A percentile compares a stretch with the other conserved stretches of the same genome.
Conservation (phyloP, 2,329 filamentous ascomycete species). For the Xylariomycetidae sp. region DNA sequence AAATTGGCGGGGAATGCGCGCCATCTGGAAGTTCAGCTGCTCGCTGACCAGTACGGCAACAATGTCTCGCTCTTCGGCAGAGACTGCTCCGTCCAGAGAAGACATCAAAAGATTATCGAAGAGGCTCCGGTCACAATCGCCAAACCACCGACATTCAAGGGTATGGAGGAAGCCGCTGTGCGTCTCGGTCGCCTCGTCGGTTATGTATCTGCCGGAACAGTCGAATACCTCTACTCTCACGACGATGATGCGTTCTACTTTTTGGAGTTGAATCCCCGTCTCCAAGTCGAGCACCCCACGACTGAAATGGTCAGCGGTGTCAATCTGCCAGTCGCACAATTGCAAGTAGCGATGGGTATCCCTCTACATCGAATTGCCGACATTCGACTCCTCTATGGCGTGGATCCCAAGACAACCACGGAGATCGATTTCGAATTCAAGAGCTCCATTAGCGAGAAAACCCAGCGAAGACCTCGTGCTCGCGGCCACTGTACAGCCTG, state of each 20-base stretch:
- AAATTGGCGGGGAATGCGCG: constrained; percentile 95
- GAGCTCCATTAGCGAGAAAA: constrained; percentile 73
- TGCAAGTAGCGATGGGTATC: constrained; percentile 98
- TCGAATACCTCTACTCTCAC: constrained; percentile 98
- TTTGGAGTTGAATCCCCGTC: constrained; percentile 95
- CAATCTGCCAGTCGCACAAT: constrained; percentile 92
- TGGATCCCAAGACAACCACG: constrained; percentile 79
- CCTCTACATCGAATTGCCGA: constrained; percentile 93
- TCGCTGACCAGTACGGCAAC: constrained; percentile 99
- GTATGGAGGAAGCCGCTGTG: constrained; percentile 95
- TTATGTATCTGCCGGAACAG: constrained; percentile 97
- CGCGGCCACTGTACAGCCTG: constrained; percentile 98
- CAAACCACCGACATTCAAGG: constrained; percentile 80
- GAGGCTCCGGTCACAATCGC: constrained; percentile 97
- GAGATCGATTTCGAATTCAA: constrained; percentile 97
- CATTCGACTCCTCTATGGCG: constrained; percentile 92
- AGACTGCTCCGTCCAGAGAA: constrained; percentile 96
- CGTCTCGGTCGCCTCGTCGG: constrained; percentile 90
- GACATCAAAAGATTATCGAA: constrained; percentile 99
- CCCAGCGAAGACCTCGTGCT: constrained; percentile 83
- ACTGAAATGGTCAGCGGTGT: constrained; percentile 99
- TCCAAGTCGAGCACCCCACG: constrained; percentile 98
- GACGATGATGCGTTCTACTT: constrained; percentile 99
- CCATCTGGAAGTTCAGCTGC: constrained; percentile 93
- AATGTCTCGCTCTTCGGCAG: constrained; percentile 98